Conservation (phyloP, 2,329 filamentous ascomycete species). For the Epichloe elymi region DNA sequence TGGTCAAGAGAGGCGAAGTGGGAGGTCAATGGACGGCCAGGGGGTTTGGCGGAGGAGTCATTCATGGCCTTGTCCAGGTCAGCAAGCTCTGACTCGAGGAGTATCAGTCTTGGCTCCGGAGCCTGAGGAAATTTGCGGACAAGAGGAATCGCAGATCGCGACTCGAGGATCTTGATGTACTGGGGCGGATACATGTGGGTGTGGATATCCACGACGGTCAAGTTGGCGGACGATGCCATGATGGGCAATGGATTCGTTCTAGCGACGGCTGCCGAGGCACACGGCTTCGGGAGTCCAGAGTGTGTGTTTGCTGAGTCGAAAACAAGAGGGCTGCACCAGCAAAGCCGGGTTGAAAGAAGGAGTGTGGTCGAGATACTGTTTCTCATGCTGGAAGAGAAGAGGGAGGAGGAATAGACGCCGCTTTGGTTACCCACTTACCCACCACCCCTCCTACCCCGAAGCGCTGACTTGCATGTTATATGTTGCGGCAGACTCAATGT, state of each 20-base stretch:
- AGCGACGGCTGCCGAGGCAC: neutral
- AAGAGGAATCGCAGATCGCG: slow-evolving; percentile 51
- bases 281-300: neutral
- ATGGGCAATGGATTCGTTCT: neutral
- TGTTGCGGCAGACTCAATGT: no score
- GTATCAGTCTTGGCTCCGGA: slow-evolving; percentile 50
- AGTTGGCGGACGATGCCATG: slow-evolving; percentile 22
- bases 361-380: neutral
- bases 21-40: slow-evolving; percentile 69
- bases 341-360: neutral
- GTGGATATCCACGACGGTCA: slow-evolving; percentile 49
- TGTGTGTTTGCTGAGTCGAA: neutral
- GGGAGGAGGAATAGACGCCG: no score
- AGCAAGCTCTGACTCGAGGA: slow-evolving; percentile 39
- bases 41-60: slow-evolving; percentile 41
- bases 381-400: neutral
- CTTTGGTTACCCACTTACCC: no score
- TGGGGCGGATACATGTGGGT: slow-evolving; percentile 57
- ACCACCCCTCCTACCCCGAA: no score
- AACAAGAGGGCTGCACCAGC: neutral
- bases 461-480: no score
- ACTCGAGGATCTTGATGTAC: slow-evolving; percentile 47
- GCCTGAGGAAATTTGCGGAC: slow-evolving; percentile 50
- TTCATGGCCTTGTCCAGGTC: slow-evolving; percentile 36
- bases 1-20: slow-evolving; percentile 70